Evolutionary conservation across 176 grass and related monocot species (phyloP).

Genomic region (Triticum turgidum): DNA sequence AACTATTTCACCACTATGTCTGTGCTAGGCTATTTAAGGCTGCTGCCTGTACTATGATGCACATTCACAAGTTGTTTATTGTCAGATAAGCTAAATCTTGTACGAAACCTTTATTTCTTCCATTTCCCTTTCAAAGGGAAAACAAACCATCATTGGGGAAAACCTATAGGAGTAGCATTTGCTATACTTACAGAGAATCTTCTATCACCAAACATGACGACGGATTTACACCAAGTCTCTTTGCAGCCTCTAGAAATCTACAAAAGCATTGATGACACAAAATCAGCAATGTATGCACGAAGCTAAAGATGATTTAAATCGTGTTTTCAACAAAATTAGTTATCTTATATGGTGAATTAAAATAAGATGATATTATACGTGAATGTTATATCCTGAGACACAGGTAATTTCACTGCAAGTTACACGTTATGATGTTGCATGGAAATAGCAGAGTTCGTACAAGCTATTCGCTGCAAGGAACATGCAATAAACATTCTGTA

Average conservation of each 20-base stretch:
- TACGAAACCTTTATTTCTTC: background rate
- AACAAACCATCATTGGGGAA: background rate
- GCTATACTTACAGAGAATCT: constrained; percentile 71
- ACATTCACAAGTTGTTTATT: background rate
- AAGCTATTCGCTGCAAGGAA: background rate
- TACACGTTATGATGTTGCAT: background rate
- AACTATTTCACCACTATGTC: background rate
- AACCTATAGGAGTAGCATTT: background rate
- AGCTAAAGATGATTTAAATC: background rate
- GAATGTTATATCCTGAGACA: background rate
- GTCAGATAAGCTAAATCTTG: background rate
- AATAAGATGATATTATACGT: background rate
- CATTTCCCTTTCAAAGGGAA: background rate
- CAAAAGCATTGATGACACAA: background rate
- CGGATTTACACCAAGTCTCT: constrained; percentile 64
- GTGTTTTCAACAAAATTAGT: background rate
- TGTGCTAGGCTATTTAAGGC: background rate
- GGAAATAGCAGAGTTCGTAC: background rate
- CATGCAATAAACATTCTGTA: background rate
- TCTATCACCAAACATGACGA: constrained; percentile 72
- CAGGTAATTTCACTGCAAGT: background rate
- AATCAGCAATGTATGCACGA: background rate
- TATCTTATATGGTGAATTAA: background rate
- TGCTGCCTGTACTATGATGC: background rate
- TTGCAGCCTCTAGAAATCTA: constrained; percentile 83